Evolutionary conservation across 306 rosid species (phyloP), one percentile per base, ranked within the genome.

Genomic region (Begonia masoniana): DNA sequence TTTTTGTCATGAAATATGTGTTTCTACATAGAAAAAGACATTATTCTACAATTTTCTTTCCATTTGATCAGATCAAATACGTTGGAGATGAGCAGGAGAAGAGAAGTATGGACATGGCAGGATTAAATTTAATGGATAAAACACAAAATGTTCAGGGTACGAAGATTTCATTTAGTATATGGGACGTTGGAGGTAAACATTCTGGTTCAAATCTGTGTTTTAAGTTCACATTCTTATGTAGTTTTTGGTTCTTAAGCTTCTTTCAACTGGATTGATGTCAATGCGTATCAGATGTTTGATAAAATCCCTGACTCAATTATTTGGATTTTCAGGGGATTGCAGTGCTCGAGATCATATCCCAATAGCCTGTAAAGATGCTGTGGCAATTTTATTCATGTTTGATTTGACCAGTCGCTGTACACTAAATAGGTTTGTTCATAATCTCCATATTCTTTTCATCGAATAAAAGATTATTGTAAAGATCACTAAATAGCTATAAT

Each of bases 331-430:
- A 91, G 97, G 97, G 26, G 84, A 91, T 43, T 69, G 45, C 49
- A 67, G 55, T 17, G 83, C 99, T 6, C 54, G 61, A 9, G 76
- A 69, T 76, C 93, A 91, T 65, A 77, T 91, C 66, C 93, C 99
- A 13, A 65, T 86, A 15, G 99, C 99, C 56, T 91, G 99, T 60
- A 91, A 86, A 86, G 94, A 91, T 68, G 82, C 99, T 3, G 99
- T 83, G 10, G 99, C 99, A 12, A 78, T 91, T 76, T 74, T 91
- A 67, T 77, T 86, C 67, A 83, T 86, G 96, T 91, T 91, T 24
- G 99, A 91, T 74, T 96, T 91, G 42, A 86, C 96, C 3, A 86
- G 96, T 64, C 91, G 99, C 12, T 74, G 76, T 66, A 86, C 99
- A 23, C 78, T 91, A 5, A 81, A 83, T 48, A 81, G 79, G 99